A percentile compares a stretch with the other conserved stretches of the same genome.
Evolutionary conservation across 768 basidiomycete genomes (phyloP).

Genomic region (Phaeotremella skinneri): DNA sequence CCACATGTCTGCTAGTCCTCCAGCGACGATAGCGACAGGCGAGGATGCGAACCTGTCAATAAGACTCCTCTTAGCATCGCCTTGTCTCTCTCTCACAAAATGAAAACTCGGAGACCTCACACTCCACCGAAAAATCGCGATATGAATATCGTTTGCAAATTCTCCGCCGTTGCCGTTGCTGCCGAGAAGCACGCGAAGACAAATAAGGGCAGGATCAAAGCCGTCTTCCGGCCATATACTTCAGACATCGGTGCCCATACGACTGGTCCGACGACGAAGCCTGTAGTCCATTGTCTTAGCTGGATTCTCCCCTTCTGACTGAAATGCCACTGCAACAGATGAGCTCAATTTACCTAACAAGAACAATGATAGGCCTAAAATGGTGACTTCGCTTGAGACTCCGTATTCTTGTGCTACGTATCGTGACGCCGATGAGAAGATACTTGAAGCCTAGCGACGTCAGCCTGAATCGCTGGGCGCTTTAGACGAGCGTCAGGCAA

Average conservation of each 20-base stretch:
- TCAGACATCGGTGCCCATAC: constrained; percentile 46
- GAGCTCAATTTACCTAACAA: constrained; percentile 20
- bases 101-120: background rate
- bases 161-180: constrained; percentile 48
- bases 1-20: constrained; percentile 42
- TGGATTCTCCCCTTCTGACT: background rate
- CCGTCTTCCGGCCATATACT: constrained; percentile 44
- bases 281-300: constrained; percentile 1
- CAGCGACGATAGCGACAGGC: constrained; percentile 42
- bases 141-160: constrained; percentile 51
- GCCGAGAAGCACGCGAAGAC: constrained; percentile 51
- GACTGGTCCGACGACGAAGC: constrained; percentile 36
- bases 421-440: constrained; percentile 43
- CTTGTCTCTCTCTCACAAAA: background rate
- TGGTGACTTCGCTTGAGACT: constrained; percentile 41
- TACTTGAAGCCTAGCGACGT: constrained; percentile 26
- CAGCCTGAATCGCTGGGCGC: background rate
- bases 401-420: constrained; percentile 40
- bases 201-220: constrained; percentile 43
- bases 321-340: background rate
- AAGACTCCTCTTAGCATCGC: background rate
- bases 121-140: constrained; percentile 40
- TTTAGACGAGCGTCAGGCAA: background rate
- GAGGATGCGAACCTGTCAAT: constrained; percentile 33
- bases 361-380: constrained; percentile 43